Evolutionary conservation across 768 basidiomycete species (phyloP).

Genomic region (Rhizopogon vulgaris): DNA sequence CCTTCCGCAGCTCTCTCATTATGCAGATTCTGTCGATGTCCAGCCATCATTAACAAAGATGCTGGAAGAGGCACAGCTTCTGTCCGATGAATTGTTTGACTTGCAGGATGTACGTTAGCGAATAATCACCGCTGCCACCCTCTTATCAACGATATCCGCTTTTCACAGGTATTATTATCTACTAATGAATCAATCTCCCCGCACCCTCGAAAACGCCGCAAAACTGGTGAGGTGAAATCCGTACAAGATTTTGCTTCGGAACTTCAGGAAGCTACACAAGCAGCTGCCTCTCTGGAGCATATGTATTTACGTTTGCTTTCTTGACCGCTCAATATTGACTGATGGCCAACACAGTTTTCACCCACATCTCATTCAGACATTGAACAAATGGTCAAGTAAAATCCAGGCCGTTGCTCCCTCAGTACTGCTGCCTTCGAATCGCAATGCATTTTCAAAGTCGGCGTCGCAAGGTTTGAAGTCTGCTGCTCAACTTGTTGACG

Average conservation of each 20-base stretch:
- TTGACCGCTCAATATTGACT: constrained; percentile 1
- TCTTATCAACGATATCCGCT: constrained; percentile 11
- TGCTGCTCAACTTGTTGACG: constrained; percentile 73
- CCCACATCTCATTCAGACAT: constrained; percentile 65
- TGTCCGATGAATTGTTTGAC: constrained; percentile 64
- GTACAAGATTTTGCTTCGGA: constrained; percentile 11
- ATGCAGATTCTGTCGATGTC: constrained; percentile 29
- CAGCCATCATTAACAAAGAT: constrained; percentile 43
- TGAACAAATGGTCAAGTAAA: constrained; percentile 94
- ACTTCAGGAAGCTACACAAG: constrained; percentile 38
- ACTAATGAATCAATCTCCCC: constrained; percentile 41
- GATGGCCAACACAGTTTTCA: constrained; percentile 42
- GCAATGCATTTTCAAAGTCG: constrained; percentile 61
- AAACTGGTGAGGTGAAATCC: constrained; percentile 23
- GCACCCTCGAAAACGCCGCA: constrained; percentile 56
- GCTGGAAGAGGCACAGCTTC: constrained; percentile 50
- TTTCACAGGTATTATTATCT: constrained; percentile 36
- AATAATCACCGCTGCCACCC: background rate
- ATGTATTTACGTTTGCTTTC: constrained; percentile 32
- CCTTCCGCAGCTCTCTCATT: constrained; percentile 25
- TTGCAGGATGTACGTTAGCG: constrained; percentile 56
- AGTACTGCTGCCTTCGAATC: constrained; percentile 61
- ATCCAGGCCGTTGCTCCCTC: constrained; percentile 88
- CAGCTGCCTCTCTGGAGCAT: constrained; percentile 42
- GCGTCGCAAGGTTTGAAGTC: constrained; percentile 48